Evolutionary conservation across 106 monocot genomes (phyloP).

Genomic region (Platanthera zijinensis): DNA sequence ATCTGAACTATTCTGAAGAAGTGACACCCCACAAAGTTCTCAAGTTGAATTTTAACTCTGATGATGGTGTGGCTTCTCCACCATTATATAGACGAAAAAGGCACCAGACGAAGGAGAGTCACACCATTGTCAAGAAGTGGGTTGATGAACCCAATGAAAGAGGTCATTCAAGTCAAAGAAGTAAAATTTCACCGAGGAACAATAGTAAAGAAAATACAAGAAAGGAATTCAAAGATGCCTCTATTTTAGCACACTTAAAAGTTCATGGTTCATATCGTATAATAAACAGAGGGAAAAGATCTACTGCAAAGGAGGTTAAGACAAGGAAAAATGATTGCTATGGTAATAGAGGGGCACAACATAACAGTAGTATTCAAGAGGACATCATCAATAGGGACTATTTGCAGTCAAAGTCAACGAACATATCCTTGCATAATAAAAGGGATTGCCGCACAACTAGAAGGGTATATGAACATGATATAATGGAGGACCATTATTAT

Average conservation of each 20-base stretch:
- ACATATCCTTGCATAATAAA: not conserved
- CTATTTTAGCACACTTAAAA: not conserved
- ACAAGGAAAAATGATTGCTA: not conserved
- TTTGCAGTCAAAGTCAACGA: not conserved
- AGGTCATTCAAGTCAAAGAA: not conserved
- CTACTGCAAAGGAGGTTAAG: not conserved
- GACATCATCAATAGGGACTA: not conserved
- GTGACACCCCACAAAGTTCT: not conserved
- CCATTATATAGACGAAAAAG: not conserved
- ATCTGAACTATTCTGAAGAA: constrained; percentile 2
- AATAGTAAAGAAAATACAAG: not conserved
- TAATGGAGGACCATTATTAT: not conserved
- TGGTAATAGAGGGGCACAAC: not conserved
- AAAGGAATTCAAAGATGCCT: not conserved
- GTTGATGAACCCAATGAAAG: not conserved
- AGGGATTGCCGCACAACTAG: not conserved
- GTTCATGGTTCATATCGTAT: not conserved
- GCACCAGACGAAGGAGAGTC: not conserved
- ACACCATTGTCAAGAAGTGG: not conserved
- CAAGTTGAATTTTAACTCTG: not conserved
- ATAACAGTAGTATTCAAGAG: not conserved
- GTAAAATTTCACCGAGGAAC: not conserved
- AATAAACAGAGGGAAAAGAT: not conserved
- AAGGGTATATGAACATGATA: not conserved
- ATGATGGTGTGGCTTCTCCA: constrained; percentile 4